phyloP scores from a whole-genome alignment of 257 asterid species.

The Przewalskia tangutica region DNA sequence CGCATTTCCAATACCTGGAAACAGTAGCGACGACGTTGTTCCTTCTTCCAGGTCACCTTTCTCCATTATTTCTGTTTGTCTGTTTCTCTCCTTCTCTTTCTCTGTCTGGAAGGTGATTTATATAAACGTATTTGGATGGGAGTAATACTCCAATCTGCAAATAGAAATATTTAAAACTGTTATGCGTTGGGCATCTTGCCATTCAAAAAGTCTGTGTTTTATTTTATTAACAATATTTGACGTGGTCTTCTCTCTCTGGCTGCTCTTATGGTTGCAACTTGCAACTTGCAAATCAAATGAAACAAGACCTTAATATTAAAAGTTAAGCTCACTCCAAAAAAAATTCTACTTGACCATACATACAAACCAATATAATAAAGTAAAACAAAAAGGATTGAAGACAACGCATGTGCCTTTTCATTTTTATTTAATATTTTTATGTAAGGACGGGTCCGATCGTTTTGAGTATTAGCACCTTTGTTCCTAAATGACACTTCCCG shows the following conservation, averaged over 20 bases:
- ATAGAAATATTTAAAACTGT: background rate
- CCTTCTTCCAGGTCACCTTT: constrained; percentile 34
- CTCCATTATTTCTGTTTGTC: background rate
- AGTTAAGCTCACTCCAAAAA: background rate
- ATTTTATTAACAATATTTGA: background rate
- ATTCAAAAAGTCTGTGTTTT: background rate
- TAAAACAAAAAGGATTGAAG: background rate
- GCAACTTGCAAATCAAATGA: background rate
- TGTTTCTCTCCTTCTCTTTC: background rate
- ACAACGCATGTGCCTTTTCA: background rate
- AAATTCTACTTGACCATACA: background rate
- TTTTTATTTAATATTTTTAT: background rate
- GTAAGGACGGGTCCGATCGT: too few relatives aligned
- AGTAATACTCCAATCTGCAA: too few relatives aligned
- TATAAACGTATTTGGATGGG: background rate
- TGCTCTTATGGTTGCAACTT: background rate
- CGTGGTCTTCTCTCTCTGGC: background rate
- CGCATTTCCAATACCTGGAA: constrained; percentile 78
- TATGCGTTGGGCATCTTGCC: background rate
- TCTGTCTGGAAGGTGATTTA: background rate
- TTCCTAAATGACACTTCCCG: too few relatives aligned
- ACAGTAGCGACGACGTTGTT: constrained; percentile 15
- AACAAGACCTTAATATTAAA: background rate
- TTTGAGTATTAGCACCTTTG: too few relatives aligned
- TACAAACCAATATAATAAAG: background rate